Evolutionary conservation across 108 stramenopile species (phyloP).

Genomic region (Pelagomonas calceolata): DNA sequence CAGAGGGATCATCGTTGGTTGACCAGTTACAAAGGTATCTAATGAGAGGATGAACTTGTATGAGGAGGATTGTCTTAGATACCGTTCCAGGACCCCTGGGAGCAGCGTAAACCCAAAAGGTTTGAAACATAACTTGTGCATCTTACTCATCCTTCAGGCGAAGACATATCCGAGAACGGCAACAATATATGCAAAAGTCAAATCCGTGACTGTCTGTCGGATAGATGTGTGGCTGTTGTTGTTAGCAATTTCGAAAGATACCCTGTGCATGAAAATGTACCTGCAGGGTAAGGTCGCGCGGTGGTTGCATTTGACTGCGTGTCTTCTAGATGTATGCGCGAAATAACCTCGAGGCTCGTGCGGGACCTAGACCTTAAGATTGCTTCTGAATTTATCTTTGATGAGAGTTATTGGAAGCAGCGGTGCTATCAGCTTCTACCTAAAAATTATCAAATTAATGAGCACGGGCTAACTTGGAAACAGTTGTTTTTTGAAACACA

Average conservation of each 20-base stretch:
- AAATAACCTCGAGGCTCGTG: constrained; percentile 13
- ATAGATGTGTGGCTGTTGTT: constrained; percentile 6
- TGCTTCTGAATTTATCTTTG: constrained; percentile 37
- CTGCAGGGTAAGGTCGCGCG: not conserved
- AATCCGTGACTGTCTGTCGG: not conserved
- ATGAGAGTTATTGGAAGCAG: constrained; percentile 53
- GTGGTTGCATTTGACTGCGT: no score
- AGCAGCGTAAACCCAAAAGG: no score
- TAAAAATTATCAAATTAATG: constrained; percentile 34
- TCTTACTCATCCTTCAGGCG: no score
- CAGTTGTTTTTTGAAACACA: constrained; percentile 47
- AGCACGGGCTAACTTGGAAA: constrained; percentile 56
- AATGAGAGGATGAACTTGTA: no score
- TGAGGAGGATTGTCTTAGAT: no score
- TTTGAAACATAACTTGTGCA: no score
- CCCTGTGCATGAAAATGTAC: not conserved
- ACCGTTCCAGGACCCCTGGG: no score
- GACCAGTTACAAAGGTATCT: no score
- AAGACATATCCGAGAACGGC: no score
- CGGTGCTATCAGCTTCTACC: constrained; percentile 28
- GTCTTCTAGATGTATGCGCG: not conserved
- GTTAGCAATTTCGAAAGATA: constrained; percentile 7
- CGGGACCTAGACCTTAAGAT: constrained; percentile 14
- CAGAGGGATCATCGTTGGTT: no score
- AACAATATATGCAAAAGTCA: no score